Percentiles rank a stretch among this genome's conserved stretches.
phyloP scores from a whole-genome alignment of 2,329 filamentous ascomycete species.

The Phaeoacremonium minimum region DNA sequence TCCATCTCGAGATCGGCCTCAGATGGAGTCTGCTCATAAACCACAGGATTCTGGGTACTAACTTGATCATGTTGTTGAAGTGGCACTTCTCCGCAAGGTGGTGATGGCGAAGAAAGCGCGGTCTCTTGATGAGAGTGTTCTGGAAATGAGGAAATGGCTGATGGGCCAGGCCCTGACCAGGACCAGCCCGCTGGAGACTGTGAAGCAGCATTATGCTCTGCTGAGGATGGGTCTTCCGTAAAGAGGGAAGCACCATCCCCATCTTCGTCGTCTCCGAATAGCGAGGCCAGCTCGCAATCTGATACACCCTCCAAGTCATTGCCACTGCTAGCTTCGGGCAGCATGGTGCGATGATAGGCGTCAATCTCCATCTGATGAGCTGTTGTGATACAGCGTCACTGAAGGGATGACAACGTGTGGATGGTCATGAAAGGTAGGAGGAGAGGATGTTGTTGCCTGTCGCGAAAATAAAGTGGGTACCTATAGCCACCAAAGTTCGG shows the following conservation, averaged over 20 bases:
- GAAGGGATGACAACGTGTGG: no score
- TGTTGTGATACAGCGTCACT: no score
- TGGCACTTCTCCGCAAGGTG: neutral
- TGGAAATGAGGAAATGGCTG: neutral
- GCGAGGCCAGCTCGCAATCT: neutral
- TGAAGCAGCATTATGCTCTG: neutral
- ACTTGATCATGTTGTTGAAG: slow-evolving; percentile 1
- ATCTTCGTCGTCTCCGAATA: neutral
- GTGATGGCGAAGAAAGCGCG: slow-evolving; percentile 2
- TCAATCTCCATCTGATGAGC: no score
- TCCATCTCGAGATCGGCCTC: neutral
- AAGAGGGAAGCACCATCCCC: neutral
- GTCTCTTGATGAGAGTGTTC: neutral
- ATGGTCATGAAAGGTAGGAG: no score
- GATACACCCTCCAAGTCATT: no score
- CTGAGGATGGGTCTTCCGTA: neutral
- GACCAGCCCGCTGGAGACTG: neutral
- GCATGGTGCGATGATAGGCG: no score
- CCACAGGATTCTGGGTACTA: slow-evolving; percentile 1
- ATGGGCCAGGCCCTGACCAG: neutral
- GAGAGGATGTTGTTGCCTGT: no score
- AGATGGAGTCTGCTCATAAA: neutral
- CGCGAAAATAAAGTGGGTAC: no score
- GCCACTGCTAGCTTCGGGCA: no score
- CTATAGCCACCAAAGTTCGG: no score